These are phyloP conservation scores for Ensete glaucum DNA, from an alignment of 176 grass and related monocot species.

Conservation along the genomic window DNA sequence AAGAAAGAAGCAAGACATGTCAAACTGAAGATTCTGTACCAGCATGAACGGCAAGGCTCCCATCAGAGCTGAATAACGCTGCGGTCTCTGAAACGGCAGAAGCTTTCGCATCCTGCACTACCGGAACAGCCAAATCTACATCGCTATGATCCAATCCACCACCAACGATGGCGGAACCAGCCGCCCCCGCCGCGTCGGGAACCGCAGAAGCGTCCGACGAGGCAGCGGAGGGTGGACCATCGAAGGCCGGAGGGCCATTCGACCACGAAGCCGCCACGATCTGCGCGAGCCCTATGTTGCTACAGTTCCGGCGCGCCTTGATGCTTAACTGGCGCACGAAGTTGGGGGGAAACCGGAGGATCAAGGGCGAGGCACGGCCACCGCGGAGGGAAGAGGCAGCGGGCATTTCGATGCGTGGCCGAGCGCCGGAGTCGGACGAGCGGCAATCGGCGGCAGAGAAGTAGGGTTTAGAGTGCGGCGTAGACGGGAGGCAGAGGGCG, in stretches of 20 bases:
- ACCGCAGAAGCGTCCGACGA: conserved; percentile 37
- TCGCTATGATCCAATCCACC: conserved; percentile 33
- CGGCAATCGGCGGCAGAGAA: not conserved
- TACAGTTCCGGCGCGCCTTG: conserved; percentile 96
- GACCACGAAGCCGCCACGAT: conserved; percentile 96
- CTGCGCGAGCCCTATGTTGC: conserved; percentile 98
- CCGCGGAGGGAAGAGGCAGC: conserved; percentile 16
- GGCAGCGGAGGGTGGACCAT: conserved; percentile 24
- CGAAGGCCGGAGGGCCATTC: conserved; percentile 24
- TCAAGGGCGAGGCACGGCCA: conserved; percentile 9
- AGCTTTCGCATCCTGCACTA: not conserved
- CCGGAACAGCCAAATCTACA: conserved; percentile 27
- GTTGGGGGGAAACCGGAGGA: conserved; percentile 80
- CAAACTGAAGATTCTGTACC: conserved; percentile 19
- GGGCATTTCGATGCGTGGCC: not conserved
- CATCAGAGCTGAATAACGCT: conserved; percentile 71
- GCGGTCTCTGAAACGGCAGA: not conserved
- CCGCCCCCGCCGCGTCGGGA: conserved; percentile 29
- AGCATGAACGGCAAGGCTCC: conserved; percentile 94
- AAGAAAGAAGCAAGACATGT: no score
- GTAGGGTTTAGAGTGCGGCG: not conserved
- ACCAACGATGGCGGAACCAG: conserved; percentile 30
- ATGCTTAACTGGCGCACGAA: conserved; percentile 98
- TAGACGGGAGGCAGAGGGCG: not conserved
- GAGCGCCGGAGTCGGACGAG: conserved; percentile 15